Base-by-base conservation (phyloP, 192 early-diverging fungal genomes). In the Powellomyces hirtus region DNA sequence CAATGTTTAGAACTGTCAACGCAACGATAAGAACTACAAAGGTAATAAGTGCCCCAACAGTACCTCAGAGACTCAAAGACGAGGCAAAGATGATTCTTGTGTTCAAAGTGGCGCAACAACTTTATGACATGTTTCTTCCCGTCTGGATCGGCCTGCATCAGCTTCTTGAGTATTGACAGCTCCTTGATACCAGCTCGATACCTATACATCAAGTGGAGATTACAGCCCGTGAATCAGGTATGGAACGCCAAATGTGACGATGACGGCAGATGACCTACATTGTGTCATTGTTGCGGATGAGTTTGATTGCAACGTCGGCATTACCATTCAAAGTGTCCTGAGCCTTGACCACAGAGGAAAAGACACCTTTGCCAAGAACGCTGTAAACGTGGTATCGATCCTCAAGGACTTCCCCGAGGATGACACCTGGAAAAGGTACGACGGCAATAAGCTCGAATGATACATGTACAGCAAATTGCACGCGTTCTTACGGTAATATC, bases 21-120 rank as follows among this genome's bases (percentile, higher is more conserved):
- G 10, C n/a, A n/a, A n/a, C n/a, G n/a, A n/a, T n/a, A n/a, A n/a
- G n/a, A n/a, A n/a, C n/a, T n/a, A n/a, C 55, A 10, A 53, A 18
- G 40, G 8, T 8, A 8, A 18, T 42, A 18, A 18, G 10, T 8
- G 40, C 53, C 26, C 22, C 29, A 65, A 10, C 26, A 56, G 26
- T 73, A 90, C 89, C 86, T 87, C 63, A 98, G 75, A 18, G 90
- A 91, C 75, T 98, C 96, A 81, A 97, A 98, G 14, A 96, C 94
- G 45, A 98, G 72, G 68, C 96, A 98, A 29, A 97, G 63, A 71
- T 98, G 96, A 2, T 84, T 84, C 52, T 91, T 84, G 75, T 99
- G 93, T 63, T 93, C 89, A 78, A 99, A 99, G 74, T 91, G 89
- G 11, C 90, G 78, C 13, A 86, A 64, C 36, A 97, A 82, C 37